phyloP scores from a whole-genome alignment of 306 rosid species.

The Begonia loranthoides region DNA sequence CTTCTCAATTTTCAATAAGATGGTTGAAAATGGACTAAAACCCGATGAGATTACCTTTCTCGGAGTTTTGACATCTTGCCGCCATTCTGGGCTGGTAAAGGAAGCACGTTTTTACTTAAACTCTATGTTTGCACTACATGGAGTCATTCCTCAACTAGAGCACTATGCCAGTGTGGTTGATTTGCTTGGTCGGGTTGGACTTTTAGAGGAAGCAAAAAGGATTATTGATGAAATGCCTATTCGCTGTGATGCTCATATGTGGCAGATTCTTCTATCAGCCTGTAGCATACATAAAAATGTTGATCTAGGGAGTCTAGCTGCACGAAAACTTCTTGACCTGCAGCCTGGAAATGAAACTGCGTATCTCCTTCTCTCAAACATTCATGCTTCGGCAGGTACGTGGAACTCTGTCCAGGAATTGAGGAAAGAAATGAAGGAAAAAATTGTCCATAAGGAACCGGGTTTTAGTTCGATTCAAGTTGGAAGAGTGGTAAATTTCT shows the following conservation, averaged over 20 bases:
- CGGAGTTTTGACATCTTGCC: slow-evolving; percentile 23
- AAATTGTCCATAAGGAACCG: slow-evolving; percentile 16
- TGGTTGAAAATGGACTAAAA: slow-evolving; percentile 13
- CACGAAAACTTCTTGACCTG: slow-evolving; percentile 15
- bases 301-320: slow-evolving; percentile 15
- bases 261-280: slow-evolving; percentile 21
- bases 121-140: slow-evolving; percentile 13
- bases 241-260: slow-evolving; percentile 15
- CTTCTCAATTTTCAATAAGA: slow-evolving; percentile 13
- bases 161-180: slow-evolving; percentile 26
- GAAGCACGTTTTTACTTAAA: slow-evolving; percentile 17
- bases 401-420: slow-evolving; percentile 19
- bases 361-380: slow-evolving; percentile 24
- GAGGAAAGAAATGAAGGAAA: slow-evolving; percentile 20
- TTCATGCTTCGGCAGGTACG: slow-evolving; percentile 16
- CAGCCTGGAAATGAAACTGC: slow-evolving; percentile 20
- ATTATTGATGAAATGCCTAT: slow-evolving; percentile 21
- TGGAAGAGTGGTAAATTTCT: slow-evolving; percentile 14
- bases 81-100: slow-evolving; percentile 16
- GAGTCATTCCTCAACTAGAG: slow-evolving; percentile 14
- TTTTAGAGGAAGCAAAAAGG: slow-evolving; percentile 12
- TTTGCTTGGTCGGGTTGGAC: slow-evolving; percentile 17
- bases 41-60: slow-evolving; percentile 21
- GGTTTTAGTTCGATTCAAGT: slow-evolving; percentile 31
- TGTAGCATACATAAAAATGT: slow-evolving; percentile 9